A percentile compares a stretch with the other conserved stretches of the same genome.
Conservation (phyloP, 805 yeast species). For the Maudiozyma turicensis region DNA sequence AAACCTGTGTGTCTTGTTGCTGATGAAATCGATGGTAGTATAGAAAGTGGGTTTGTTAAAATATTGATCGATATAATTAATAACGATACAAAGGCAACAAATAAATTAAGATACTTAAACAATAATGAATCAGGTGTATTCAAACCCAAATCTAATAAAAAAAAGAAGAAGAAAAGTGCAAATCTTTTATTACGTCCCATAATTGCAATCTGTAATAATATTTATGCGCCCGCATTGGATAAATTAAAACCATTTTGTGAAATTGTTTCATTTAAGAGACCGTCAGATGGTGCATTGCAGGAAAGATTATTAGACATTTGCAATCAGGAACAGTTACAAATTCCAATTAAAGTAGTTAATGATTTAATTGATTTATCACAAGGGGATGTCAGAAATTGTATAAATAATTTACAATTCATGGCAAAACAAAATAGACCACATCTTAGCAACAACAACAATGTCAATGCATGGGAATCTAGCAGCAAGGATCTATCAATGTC, state of each 20-base stretch:
- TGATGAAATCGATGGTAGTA: constrained; percentile 83
- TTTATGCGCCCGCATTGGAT: constrained; percentile 66
- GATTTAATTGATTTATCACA: constrained; percentile 63
- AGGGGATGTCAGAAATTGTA: constrained; percentile 77
- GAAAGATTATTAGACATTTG: constrained; percentile 45
- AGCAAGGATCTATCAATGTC: constrained; percentile 52
- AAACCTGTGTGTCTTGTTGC: constrained; percentile 75
- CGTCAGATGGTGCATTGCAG: constrained; percentile 38
- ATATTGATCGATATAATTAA: constrained; percentile 47
- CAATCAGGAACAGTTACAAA: constrained; percentile 39
- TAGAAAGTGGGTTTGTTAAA: constrained; percentile 54
- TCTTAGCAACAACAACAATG: constrained; percentile 7
- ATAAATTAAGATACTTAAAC: constrained; percentile 17
- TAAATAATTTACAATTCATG: constrained; percentile 70
- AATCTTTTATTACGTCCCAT: constrained; percentile 66
- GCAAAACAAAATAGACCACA: constrained; percentile 4
- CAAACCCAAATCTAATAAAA: constrained; percentile 1
- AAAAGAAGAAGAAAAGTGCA: constrained; percentile 28
- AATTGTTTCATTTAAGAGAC: constrained; percentile 53
- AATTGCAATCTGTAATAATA: constrained; percentile 84
- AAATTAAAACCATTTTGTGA: constrained; percentile 67
- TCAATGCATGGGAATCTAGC: constrained; percentile 17
- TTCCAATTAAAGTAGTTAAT: constrained; percentile 43
- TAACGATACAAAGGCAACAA: constrained; percentile 47
- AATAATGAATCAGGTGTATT: neutral